A percentile compares a stretch with the other conserved stretches of the same genome.
phyloP scores from a whole-genome alignment of 2,329 filamentous ascomycete genomes.

The Xylaria sp. region DNA sequence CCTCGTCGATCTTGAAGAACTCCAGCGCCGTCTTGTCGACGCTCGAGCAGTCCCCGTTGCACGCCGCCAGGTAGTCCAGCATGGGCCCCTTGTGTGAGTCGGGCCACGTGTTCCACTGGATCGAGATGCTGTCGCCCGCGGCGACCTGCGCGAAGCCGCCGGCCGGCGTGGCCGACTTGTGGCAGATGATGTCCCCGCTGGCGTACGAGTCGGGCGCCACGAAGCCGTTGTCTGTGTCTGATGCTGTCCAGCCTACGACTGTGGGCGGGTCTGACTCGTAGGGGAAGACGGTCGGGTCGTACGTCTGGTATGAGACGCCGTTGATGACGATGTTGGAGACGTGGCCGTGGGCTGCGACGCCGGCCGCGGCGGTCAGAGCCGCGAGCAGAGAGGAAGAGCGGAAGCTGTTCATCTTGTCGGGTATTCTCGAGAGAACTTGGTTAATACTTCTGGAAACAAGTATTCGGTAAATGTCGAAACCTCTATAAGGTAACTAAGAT shows the following conservation, averaged over 20 bases:
- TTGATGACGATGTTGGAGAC: constrained; percentile 58
- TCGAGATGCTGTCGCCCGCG: constrained; percentile 59
- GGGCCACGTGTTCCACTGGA: constrained; percentile 64
- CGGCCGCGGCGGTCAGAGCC: constrained; percentile 43
- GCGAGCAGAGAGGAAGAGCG: constrained; percentile 40
- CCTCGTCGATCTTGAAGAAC: constrained; percentile 61
- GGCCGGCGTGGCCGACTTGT: constrained; percentile 56
- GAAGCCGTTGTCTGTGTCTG: constrained; percentile 59
- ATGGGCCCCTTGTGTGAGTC: constrained; percentile 61
- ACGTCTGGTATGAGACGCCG: constrained; percentile 56
- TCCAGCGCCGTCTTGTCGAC: constrained; percentile 57
- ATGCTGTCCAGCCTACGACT: constrained; percentile 56
- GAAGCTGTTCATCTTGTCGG: constrained; percentile 42
- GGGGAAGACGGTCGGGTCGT: constrained; percentile 54
- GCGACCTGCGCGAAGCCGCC: constrained; percentile 55
- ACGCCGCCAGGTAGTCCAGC: constrained; percentile 59
- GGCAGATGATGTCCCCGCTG: constrained; percentile 61
- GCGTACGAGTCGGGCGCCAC: constrained; percentile 59
- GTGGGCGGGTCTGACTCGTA: constrained; percentile 53
- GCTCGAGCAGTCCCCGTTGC: constrained; percentile 56
- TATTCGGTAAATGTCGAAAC: constrained; percentile 27
- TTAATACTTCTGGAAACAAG: constrained; percentile 23
- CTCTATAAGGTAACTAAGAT: constrained; percentile 15
- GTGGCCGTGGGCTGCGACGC: constrained; percentile 55
- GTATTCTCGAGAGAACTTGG: constrained; percentile 30